A percentile compares a stretch with the other conserved stretches of the same genome.
Conservation (phyloP, 1,284 basidiomycete species). For the Ganoderma lingzhi region DNA sequence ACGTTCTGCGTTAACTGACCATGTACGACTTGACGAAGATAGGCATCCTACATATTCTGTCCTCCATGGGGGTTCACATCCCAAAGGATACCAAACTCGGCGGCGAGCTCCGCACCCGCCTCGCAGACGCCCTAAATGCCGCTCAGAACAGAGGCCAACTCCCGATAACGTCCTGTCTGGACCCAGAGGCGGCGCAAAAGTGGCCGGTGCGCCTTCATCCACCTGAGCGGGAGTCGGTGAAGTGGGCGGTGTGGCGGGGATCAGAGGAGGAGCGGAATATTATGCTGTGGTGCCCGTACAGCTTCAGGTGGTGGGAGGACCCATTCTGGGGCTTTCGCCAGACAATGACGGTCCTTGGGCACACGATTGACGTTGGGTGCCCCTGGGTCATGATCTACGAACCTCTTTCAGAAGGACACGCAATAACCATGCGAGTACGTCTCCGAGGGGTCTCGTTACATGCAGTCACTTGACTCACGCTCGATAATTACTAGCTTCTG, state of each 20-base stretch:
- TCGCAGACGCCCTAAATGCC: slow-evolving; percentile 37
- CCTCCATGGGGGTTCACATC: slow-evolving; percentile 38
- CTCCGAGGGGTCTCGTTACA: neutral
- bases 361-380: slow-evolving; percentile 37
- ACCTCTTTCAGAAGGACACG: slow-evolving; percentile 33
- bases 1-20: too few relatives aligned
- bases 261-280: too few relatives aligned
- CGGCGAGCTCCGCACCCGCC: slow-evolving; percentile 35
- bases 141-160: slow-evolving; percentile 27
- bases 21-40: slow-evolving; percentile 18
- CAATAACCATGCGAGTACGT: slow-evolving; percentile 42
- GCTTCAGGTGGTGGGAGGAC: slow-evolving; percentile 33
- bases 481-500: slow-evolving; percentile 37
- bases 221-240: too few relatives aligned
- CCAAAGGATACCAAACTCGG: slow-evolving; percentile 30
- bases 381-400: slow-evolving; percentile 40
- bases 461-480: too few relatives aligned
- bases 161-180: neutral
- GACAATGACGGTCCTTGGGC: slow-evolving; percentile 43
- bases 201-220: too few relatives aligned
- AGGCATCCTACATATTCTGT: slow-evolving; percentile 22
- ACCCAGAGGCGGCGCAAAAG: too few relatives aligned
- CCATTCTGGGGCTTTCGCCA: slow-evolving; percentile 48
- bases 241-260: too few relatives aligned
- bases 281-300: too few relatives aligned